Evolutionary conservation across 306 rosid species (phyloP), one percentile per base, ranked within the genome.

Genomic region (Glycine tomentella): DNA sequence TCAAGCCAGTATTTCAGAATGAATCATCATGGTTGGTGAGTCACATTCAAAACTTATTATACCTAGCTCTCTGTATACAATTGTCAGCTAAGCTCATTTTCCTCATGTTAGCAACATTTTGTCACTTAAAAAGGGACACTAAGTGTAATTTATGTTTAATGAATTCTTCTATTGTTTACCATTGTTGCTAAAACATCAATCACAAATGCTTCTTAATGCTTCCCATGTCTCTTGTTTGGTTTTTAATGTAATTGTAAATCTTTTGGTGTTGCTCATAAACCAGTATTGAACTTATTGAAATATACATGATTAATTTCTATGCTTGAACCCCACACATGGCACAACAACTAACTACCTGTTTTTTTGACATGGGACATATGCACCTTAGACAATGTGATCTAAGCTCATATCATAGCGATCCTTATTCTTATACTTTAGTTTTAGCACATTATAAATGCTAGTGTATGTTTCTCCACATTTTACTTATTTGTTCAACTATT

Each of bases 21-120:
- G 99, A 96, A 85, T 86, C 98, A 68, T 96, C 98, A 51, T 96
- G 97, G 99, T 86, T 96, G 90, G 99, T 96, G 89, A 90, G 99
- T 92, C n/a, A 20, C 81, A 77, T 67, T 62, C 14, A 8, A 69
- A 36, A 34, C 52, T 62, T 34, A 25, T 82, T 73, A 59, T 52
- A 51, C 34, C 9, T 76, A 49, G 59, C 46, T 74, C 50, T 20
- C 52, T 48, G 5, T 40, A 8, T 61, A 15, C 16, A 68, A 58
- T 66, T 3, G 78, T 64, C 69, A 69, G 69, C 44, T 40, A 61
- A 58, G 71, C 8, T n/a, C 40, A 33, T 52, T 63, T 82, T 82
- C 48, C 58, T 70, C 44, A 10, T 36, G 38, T 50, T 36, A 75
- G 46, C 31, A 14, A 16, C 71, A 68, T 69, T 49, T 71, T 63